Evolutionary conservation across 1,284 basidiomycete species (phyloP), one percentile per base, ranked within the genome.

Genomic region (Leccinum griseonigrum): DNA sequence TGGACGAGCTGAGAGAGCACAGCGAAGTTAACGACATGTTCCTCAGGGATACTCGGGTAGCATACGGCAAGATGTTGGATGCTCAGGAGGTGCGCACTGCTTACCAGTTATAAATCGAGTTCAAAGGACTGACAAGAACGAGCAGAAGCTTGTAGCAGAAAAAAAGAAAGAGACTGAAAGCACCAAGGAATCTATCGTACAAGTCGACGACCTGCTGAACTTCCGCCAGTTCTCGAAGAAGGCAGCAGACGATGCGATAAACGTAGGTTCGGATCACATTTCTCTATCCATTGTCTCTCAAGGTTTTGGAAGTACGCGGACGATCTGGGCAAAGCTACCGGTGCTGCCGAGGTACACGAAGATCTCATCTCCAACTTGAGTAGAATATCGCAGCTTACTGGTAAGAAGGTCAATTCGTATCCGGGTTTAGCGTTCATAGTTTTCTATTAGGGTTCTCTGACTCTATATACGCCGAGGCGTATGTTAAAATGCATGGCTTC

Each of bases 221-320:
- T 99, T 99, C 86, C 84, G 96, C 48, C 96, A 98, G 74, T 94
- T 99, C 77, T 90, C 91, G 53, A 97, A 96, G 82, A 97, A 97
- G 79, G 81, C 85, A 1, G 85, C 83, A 2, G 90, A 90, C 58
- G 92, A 93, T 63, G 86, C 88, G 52, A 84, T 90, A 48, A 94
- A 96, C 74, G 93, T 93, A 71, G 70, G 90, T 79, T 5, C 3
- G 10, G 52, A 46, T 10, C 5, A n/a, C 26, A 2, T 57, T n/a
- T 38, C 18, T 31, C 18, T 46, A 16, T 0, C 53, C 51, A 22
- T 56, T 46, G 13, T 36, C 36, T 66, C 31, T 59, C 40, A 52
- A 29, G 11, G n/a, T n/a, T 63, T 11, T 70, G 51, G 40, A 18
- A 97, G 91, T 94, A 93, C 69, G 92, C 92, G 60, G 87, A 89